Evolutionary conservation across 2,329 filamentous ascomycete genomes (phyloP).

Genomic region (Madurella fahalii): DNA sequence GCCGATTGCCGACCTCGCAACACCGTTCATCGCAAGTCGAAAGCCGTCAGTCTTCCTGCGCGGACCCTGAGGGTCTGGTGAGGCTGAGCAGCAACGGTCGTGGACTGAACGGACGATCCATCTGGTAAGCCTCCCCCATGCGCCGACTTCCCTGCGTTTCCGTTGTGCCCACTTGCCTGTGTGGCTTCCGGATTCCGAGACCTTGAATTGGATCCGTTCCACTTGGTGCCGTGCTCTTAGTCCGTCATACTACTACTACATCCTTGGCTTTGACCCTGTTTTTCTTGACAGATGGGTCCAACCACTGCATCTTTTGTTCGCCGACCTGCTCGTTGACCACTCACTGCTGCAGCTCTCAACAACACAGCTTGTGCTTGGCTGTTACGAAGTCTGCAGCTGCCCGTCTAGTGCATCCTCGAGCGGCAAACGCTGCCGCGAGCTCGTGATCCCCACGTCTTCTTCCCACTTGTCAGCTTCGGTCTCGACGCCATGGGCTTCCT

Average conservation of each 20-base stretch:
- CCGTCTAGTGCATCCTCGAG: background rate
- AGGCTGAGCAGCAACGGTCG: background rate
- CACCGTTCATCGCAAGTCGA: background rate
- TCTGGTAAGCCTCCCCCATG: background rate
- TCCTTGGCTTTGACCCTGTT: background rate
- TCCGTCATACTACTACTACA: background rate
- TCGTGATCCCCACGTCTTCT: constrained; percentile 1
- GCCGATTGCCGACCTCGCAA: background rate
- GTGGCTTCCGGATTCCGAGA: background rate
- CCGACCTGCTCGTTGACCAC: background rate
- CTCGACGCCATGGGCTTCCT: constrained; percentile 12
- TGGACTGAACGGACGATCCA: background rate
- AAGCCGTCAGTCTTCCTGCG: background rate
- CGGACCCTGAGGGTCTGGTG: background rate
- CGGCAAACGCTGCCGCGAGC: background rate
- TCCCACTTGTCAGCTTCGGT: background rate
- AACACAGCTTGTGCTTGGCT: constrained; percentile 3
- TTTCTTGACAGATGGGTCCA: background rate
- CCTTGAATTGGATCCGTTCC: background rate
- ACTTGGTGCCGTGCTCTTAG: background rate
- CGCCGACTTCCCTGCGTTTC: background rate
- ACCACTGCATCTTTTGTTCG: background rate
- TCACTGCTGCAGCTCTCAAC: background rate
- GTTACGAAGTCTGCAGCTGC: background rate
- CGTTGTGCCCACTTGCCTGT: background rate